Conservation (phyloP, 2,329 filamentous ascomycete genomes). For the Colletotrichum sublineola region DNA sequence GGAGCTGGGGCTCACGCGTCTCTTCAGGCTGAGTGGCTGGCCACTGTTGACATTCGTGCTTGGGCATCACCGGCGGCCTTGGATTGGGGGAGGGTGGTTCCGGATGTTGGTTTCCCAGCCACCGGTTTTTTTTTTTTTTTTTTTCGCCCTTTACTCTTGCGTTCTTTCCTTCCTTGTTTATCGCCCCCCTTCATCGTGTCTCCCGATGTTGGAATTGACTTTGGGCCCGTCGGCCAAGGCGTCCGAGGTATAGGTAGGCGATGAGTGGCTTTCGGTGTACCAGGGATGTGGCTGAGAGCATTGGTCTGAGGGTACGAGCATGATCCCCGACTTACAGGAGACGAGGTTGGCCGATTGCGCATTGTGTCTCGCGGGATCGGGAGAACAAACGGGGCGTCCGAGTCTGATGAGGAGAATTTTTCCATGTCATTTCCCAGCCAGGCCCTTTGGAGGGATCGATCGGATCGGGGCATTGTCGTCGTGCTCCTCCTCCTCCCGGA, state of each 20-base stretch:
- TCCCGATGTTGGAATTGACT: slow-evolving; percentile 40
- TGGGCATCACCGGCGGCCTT: slow-evolving; percentile 40
- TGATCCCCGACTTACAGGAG: slow-evolving; percentile 34
- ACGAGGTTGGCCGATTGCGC: slow-evolving; percentile 40
- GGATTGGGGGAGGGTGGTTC: slow-evolving; percentile 25
- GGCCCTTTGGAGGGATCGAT: slow-evolving; percentile 29
- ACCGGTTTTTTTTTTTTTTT: slow-evolving; percentile 37
- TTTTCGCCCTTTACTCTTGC: not conserved
- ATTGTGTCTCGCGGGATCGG: slow-evolving; percentile 19
- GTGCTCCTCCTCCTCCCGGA: slow-evolving; percentile 17
- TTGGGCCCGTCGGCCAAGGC: slow-evolving; percentile 19
- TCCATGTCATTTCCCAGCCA: slow-evolving; percentile 9
- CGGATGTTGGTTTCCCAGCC: slow-evolving; percentile 39
- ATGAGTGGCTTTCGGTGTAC: slow-evolving; percentile 34
- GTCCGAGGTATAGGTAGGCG: slow-evolving; percentile 28
- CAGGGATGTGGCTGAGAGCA: slow-evolving; percentile 40
- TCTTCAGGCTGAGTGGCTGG: slow-evolving; percentile 41
- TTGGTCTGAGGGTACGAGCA: slow-evolving; percentile 34
- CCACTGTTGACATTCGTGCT: slow-evolving; percentile 35
- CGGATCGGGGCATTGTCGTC: slow-evolving; percentile 28
- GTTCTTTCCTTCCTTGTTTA: not conserved
- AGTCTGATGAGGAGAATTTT: slow-evolving; percentile 2
- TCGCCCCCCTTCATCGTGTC: slow-evolving; percentile 1
- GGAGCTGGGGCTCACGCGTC: slow-evolving; percentile 43
- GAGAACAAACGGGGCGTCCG: slow-evolving; percentile 32